Evolutionary conservation across 2,329 filamentous ascomycete genomes (phyloP).

Genomic region (Aspergillus brunneoviolaceus): DNA sequence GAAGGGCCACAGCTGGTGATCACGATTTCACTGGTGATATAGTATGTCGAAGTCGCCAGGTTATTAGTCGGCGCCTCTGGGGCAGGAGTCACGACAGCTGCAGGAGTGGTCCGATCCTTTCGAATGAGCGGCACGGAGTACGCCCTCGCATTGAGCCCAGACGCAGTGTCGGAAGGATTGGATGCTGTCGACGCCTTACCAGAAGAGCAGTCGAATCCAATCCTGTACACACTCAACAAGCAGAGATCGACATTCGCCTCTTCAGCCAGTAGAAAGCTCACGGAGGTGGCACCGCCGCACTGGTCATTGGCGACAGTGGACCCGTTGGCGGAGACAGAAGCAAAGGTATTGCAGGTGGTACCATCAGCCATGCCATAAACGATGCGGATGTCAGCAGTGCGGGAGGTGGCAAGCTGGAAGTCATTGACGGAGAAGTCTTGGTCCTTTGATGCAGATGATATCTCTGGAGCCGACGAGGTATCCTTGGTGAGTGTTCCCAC

Average conservation of each 20-base stretch:
- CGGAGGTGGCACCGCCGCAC: constrained; percentile 85
- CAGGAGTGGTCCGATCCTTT: neutral
- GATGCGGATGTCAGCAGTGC: constrained; percentile 78
- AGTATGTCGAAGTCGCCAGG: constrained; percentile 40
- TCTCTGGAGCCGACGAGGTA: constrained; percentile 55
- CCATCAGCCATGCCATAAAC: constrained; percentile 84
- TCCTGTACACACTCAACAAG: constrained; percentile 57
- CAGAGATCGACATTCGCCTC: constrained; percentile 60
- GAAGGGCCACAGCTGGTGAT: constrained; percentile 43
- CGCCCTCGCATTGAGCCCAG: neutral
- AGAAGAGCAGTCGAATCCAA: constrained; percentile 31
- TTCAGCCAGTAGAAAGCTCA: constrained; percentile 66
- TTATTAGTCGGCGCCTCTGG: constrained; percentile 6
- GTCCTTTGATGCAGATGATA: constrained; percentile 55
- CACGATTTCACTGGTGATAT: constrained; percentile 37
- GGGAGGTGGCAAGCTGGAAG: constrained; percentile 71
- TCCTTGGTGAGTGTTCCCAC: constrained; percentile 50
- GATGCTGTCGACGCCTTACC: constrained; percentile 15
- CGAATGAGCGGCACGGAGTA: constrained; percentile 1
- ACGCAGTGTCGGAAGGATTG: constrained; percentile 4
- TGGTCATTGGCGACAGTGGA: constrained; percentile 76
- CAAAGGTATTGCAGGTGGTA: constrained; percentile 75
- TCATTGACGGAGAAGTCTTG: constrained; percentile 71
- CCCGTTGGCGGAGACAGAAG: constrained; percentile 65
- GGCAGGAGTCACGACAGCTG: constrained; percentile 4